A percentile compares a stretch with the other conserved stretches of the same genome.
Evolutionary conservation across 1,139 yeast genomes (phyloP).

Genomic region (Debaryomycetaceae sp.): DNA sequence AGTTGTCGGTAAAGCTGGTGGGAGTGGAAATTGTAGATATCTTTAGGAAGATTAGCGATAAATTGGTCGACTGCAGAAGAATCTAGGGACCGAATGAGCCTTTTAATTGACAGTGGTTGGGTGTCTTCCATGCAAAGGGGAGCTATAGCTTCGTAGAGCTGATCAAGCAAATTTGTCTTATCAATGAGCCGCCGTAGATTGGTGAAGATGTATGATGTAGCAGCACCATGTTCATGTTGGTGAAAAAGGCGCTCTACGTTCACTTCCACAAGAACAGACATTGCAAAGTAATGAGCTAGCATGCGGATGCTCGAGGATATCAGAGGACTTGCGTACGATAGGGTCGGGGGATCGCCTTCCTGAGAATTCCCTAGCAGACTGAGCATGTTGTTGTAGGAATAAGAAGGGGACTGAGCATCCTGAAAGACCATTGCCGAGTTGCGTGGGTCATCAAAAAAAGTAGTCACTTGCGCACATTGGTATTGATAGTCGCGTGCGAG

Average conservation of each 20-base stretch:
- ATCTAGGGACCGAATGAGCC: slow-evolving; percentile 10
- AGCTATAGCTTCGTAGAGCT: slow-evolving; percentile 9
- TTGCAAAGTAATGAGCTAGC: slow-evolving; percentile 9
- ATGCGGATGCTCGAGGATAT: slow-evolving; percentile 13
- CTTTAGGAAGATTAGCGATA: slow-evolving; percentile 7
- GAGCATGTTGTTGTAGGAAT: slow-evolving; percentile 1
- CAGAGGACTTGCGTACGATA: slow-evolving; percentile 9
- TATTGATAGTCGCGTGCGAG: background rate
- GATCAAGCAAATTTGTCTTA: slow-evolving; percentile 6
- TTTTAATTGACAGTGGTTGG: slow-evolving; percentile 8
- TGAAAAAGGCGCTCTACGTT: slow-evolving; percentile 11
- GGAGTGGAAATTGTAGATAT: slow-evolving; percentile 11
- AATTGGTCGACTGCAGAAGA: slow-evolving; percentile 4
- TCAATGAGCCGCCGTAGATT: slow-evolving; percentile 9
- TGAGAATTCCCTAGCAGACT: background rate
- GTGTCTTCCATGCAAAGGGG: slow-evolving; percentile 8
- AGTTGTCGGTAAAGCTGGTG: slow-evolving; percentile 11
- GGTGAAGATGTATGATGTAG: too few relatives aligned
- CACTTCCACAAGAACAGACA: slow-evolving; percentile 16
- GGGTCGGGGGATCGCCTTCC: background rate
- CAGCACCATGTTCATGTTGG: too few relatives aligned
- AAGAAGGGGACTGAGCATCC: background rate
- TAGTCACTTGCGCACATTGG: background rate
- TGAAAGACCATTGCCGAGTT: background rate
- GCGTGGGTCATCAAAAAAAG: background rate